Conservation (phyloP, 768 basidiomycete species). For the Hericium rajendrae region DNA sequence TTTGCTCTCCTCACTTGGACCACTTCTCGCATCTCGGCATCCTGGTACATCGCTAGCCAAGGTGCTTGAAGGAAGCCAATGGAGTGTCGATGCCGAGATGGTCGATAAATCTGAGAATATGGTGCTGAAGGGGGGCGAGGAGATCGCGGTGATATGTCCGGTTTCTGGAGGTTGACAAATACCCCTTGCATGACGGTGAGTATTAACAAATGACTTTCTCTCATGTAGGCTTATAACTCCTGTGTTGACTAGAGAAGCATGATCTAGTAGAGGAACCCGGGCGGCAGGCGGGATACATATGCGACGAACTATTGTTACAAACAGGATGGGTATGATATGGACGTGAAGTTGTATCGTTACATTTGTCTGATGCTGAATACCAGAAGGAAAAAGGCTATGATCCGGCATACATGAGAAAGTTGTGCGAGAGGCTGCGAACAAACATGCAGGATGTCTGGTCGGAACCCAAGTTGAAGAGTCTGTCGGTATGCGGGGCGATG, state of each 20-base stretch:
- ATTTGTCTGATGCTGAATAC: no score
- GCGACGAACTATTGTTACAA: no score
- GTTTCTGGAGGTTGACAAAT: conserved; percentile 61
- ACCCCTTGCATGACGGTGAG: no score
- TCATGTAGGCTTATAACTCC: not conserved
- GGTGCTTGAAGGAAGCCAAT: conserved; percentile 52
- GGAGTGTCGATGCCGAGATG: conserved; percentile 81
- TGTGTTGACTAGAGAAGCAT: not conserved
- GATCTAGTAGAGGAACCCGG: not conserved
- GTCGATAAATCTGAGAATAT: conserved; percentile 45
- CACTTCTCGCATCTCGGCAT: conserved; percentile 45
- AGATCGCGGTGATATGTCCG: conserved; percentile 72
- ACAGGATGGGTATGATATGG: no score
- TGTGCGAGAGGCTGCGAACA: no score
- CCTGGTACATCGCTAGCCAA: conserved; percentile 38
- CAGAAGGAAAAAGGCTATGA: no score
- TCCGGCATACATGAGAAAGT: no score
- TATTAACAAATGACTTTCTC: not conserved
- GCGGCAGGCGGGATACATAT: not conserved
- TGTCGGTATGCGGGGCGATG: no score
- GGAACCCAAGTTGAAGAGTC: no score
- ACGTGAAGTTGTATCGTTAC: no score
- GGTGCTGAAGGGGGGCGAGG: conserved; percentile 57
- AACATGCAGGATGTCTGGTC: no score
- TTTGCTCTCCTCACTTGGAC: conserved; percentile 40